Conservation (phyloP, 768 basidiomycete species). For the Lactarius hatsudake region DNA sequence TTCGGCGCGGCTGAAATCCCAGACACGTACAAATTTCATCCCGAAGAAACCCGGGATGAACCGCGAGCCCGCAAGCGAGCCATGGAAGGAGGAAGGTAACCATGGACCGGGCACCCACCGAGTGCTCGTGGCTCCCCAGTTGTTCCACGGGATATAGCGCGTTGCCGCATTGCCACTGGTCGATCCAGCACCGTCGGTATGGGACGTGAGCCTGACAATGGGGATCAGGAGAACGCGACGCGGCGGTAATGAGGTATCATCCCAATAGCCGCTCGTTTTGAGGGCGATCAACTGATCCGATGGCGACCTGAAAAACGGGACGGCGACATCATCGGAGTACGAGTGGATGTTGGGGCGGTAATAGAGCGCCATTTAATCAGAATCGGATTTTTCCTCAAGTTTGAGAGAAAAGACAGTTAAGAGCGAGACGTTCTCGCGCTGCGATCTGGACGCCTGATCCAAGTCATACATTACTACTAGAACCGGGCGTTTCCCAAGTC, state of each 20-base stretch:
- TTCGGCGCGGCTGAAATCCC: constrained; percentile 11
- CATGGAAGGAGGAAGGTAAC: not conserved
- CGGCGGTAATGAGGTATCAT: too few species aligned
- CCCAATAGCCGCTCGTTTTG: not conserved
- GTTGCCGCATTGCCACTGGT: not conserved
- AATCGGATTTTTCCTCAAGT: not conserved
- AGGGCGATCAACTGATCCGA: constrained; percentile 13
- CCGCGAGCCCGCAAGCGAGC: not conserved
- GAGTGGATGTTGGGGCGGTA: constrained; percentile 2
- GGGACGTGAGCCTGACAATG: not conserved
- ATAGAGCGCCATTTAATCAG: not conserved
- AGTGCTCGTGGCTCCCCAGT: constrained; percentile 10
- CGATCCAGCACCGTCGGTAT: not conserved
- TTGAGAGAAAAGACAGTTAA: constrained; percentile 1
- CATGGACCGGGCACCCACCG: not conserved
- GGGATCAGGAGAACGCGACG: constrained; percentile 5
- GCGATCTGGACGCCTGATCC: not conserved
- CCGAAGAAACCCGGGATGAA: not conserved
- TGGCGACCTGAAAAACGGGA: constrained; percentile 10
- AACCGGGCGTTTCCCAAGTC: not conserved
- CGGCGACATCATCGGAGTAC: constrained; percentile 4
- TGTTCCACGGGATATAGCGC: constrained; percentile 11
- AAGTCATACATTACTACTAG: not conserved
- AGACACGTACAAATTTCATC: not conserved
- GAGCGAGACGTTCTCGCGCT: not conserved